These are phyloP conservation scores for Aspergillus steynii DNA, from an alignment of 495 filamentous ascomycete species.

Conservation along the genomic window DNA sequence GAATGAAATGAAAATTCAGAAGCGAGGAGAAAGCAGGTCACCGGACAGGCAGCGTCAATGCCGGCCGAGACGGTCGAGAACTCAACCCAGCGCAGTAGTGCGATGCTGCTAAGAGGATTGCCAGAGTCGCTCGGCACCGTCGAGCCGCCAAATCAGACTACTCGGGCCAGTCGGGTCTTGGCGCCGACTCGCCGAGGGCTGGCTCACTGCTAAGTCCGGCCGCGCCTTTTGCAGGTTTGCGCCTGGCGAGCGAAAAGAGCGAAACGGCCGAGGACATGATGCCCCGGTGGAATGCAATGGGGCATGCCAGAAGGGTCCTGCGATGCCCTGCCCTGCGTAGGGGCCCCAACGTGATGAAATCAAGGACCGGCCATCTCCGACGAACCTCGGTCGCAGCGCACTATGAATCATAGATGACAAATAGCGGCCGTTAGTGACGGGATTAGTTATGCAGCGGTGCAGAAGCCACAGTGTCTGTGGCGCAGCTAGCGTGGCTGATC, in stretches of 20 bases:
- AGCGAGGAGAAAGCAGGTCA: background rate
- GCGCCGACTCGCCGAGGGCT: background rate
- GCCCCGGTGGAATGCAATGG: constrained; percentile 1
- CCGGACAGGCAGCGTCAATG: no score
- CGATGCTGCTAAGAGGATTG: background rate
- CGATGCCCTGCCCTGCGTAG: background rate
- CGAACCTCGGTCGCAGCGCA: no score
- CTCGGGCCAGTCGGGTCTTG: background rate
- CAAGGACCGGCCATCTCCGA: background rate
- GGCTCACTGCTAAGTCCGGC: no score
- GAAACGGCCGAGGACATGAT: background rate
- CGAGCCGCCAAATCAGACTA: background rate
- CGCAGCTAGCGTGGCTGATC: background rate
- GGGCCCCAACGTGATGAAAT: background rate
- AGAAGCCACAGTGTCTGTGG: background rate
- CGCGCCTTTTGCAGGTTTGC: no score
- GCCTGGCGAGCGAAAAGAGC: no score
- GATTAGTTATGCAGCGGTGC: background rate
- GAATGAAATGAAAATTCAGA: background rate
- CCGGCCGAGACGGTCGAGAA: background rate
- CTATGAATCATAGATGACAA: background rate
- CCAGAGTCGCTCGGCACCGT: background rate
- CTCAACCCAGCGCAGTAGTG: background rate
- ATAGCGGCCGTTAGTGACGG: background rate
- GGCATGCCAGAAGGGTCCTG: background rate